phyloP scores from a whole-genome alignment of 2,329 filamentous ascomycete species.

The Aspergillus versicolor region DNA sequence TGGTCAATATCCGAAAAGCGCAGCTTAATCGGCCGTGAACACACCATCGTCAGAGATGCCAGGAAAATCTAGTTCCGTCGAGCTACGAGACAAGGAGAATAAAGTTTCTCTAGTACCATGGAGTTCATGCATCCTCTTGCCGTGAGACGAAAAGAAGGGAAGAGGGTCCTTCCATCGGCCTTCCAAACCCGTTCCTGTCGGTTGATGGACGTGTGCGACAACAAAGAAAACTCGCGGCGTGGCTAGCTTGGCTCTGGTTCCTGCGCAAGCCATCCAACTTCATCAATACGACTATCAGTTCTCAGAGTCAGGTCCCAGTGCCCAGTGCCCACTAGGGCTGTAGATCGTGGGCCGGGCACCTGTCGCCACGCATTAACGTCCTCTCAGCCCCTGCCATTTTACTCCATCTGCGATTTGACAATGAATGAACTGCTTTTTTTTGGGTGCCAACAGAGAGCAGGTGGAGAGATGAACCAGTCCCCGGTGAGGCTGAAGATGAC shows the following conservation, averaged over 20 bases:
- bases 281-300: slow-evolving; percentile 11
- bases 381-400: neutral
- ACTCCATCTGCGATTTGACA: neutral
- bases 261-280: slow-evolving; percentile 23
- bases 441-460: neutral
- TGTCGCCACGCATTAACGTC: neutral
- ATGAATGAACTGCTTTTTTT: neutral
- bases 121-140: neutral
- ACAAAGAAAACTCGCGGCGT: slow-evolving; percentile 14
- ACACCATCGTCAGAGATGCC: neutral
- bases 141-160: neutral
- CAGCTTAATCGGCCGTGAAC: neutral
- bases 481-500: neutral
- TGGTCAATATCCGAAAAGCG: too few species aligned
- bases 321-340: neutral
- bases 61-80: too few species aligned
- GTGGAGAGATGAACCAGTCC: neutral
- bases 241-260: slow-evolving; percentile 16
- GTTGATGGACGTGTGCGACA: neutral
- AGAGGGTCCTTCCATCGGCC: slow-evolving; percentile 4
- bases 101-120: neutral
- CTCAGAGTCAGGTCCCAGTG: neutral
- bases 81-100: too few species aligned
- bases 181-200: slow-evolving; percentile 9
- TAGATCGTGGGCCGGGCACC: slow-evolving; percentile 15